Conservation (phyloP, 768 basidiomycete species). For the Sutorius australiensis region DNA sequence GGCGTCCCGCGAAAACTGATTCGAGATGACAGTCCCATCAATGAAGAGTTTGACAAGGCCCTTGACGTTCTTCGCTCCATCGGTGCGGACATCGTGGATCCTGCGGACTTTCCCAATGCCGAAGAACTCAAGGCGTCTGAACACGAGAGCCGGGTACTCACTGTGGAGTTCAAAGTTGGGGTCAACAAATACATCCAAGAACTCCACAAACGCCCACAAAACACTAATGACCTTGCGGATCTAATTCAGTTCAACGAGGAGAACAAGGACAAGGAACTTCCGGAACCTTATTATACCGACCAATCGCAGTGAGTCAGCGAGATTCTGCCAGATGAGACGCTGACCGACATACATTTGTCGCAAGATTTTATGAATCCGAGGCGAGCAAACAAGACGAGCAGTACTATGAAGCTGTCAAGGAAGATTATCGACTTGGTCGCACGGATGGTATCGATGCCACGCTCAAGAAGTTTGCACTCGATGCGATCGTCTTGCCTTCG, state of each 20-base stretch:
- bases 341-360: neutral
- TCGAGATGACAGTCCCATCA: slow-evolving; percentile 18
- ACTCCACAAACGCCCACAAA: slow-evolving; percentile 51
- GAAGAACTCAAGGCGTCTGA: slow-evolving; percentile 44
- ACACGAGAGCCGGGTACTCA: slow-evolving; percentile 50
- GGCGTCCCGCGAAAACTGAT: slow-evolving; percentile 47
- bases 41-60: slow-evolving; percentile 38
- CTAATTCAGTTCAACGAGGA: slow-evolving; percentile 55
- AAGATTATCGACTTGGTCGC: slow-evolving; percentile 45
- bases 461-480: slow-evolving; percentile 42
- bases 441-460: slow-evolving; percentile 53
- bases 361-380: slow-evolving; percentile 23
- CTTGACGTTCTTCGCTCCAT: slow-evolving; percentile 35
- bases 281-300: slow-evolving; percentile 31
- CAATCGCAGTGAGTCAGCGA: slow-evolving; percentile 33
- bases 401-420: slow-evolving; percentile 43
- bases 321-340: neutral
- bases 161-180: slow-evolving; percentile 60
- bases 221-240: slow-evolving; percentile 52
- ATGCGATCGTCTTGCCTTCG: slow-evolving; percentile 51
- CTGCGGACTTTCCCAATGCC: slow-evolving; percentile 55
- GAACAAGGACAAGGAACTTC: slow-evolving; percentile 47
- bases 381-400: slow-evolving; percentile 26
- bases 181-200: slow-evolving; percentile 45
- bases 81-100: slow-evolving; percentile 55